Evolutionary conservation across 331 rosid genomes (phyloP), one percentile per base, ranked within the genome.

Genomic region (Acacia pycnantha): DNA sequence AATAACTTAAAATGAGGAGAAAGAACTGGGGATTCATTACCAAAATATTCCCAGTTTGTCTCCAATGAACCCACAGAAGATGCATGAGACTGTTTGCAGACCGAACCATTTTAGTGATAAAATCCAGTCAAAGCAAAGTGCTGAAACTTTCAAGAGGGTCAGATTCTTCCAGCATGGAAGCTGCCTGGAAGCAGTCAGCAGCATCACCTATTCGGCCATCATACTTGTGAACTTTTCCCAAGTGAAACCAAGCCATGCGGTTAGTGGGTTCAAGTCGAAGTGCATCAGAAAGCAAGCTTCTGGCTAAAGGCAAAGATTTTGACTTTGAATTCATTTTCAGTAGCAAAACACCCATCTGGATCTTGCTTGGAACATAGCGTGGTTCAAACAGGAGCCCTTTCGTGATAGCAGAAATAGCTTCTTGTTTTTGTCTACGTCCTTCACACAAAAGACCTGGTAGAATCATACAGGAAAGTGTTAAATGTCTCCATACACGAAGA

Each of bases 171-270:
- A 95, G 99, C 97, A 93, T 90, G 79, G 89, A 86, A 43, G 99
- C 99, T 79, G 98, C 99, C 77, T 95, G 97, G 85, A 92, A 93
- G 90, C 94, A 93, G 78, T 95, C 99, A 44, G 86, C 89, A 21
- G 99, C 99, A 83, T 95, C 97, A 2, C 86, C 83, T 33, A 84
- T 73, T 77, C 97, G 90, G 65, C 97, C 99, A 33, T 91, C 97
- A 56, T 82, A 84, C 84, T 88, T 90, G 86, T 95, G 98, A 79
- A 91, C 84, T 77, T 90, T 74, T 77, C 98, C 98, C 85, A 95
- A 85, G 82, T 90, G 80, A 88, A 87, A 92, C 98, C 97, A 93
- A 77, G 98, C 97, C 87, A 29, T 85, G 27, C 89, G 92, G 77
- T 95, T 93, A 11, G 95, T 90, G 4, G 98, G 98, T 72, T 95